Evolutionary conservation across 2,329 filamentous ascomycete species (phyloP), one percentile per base, ranked within the genome.

Genomic region (Cordyceps farinosa): DNA sequence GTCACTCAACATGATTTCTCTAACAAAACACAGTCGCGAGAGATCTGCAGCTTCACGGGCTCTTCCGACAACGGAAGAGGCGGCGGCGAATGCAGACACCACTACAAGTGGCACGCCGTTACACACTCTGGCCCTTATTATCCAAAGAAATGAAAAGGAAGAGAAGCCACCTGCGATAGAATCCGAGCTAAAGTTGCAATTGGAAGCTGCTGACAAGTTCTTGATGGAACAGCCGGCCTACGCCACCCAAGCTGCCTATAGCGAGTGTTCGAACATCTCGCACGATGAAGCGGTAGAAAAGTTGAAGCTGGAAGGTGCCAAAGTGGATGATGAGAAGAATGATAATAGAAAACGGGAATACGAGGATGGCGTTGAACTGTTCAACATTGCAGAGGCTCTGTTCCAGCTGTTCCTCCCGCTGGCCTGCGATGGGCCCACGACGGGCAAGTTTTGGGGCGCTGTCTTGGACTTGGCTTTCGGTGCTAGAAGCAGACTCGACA

Each of bases 381-480:
- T 78, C 61, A 80, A 80, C 63, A 72, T 72, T 36, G 74, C 75
- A 1, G 75, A 80, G 42, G 64, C 69, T 2, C 40, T 80, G 1
- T 80, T 79, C 64, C 69, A 69, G 8, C 76, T 81, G 44, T 82
- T 81, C 63, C 69, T 82, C 8, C 78, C 80, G 0, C 44, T 67
- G 0, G 63, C 69, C 1, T 74, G 74, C 29, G 67, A 74, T 9
- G 75, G 74, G 0, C 74, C 77, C 0, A 81, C 77, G 3, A 71
- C 72, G 1, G 64, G 65, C 5, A 80, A 78, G 61, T 81, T 75
- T 60, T 82, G 79, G 80, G 80, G 78, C 1, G 76, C 78, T n/a
- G 45, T 79, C 0, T 69, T 69, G 62, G 64, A 59, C 2, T 30
- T 75, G 5, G 64, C 77, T 5, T 27, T 22, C 9, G 60, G 29